Conservation (phyloP, 2,329 filamentous ascomycete genomes). For the Alternaria sp. region DNA sequence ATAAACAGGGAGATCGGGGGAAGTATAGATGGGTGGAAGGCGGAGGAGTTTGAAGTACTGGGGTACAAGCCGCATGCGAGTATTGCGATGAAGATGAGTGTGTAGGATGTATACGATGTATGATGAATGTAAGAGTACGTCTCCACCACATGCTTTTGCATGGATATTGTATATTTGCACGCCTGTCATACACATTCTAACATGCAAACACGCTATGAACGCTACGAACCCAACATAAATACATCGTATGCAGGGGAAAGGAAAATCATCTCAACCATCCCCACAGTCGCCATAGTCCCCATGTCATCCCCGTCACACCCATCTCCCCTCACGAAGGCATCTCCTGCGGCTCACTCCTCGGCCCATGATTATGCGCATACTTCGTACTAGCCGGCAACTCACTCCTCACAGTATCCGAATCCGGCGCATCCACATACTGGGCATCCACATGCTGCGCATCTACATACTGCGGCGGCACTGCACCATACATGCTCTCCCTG, state of each 20-base stretch:
- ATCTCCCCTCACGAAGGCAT: not conserved
- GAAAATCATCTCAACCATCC: no score
- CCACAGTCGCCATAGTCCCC: no score
- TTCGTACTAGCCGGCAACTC: slow-evolving; percentile 26
- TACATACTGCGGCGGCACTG: slow-evolving; percentile 10
- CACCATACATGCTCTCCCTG: not conserved
- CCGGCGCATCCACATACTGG: slow-evolving; percentile 6
- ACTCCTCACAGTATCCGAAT: slow-evolving; percentile 10
- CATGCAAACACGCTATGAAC: not conserved
- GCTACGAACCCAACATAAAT: not conserved
- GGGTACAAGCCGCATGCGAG: slow-evolving; percentile 90
- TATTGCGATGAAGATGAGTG: slow-evolving; percentile 99
- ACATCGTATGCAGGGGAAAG: no score
- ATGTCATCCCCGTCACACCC: no score
- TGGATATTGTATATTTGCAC: not conserved
- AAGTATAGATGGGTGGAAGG: slow-evolving; percentile 87
- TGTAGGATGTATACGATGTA: slow-evolving; percentile 53
- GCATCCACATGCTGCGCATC: not conserved
- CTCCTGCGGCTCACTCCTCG: slow-evolving; percentile 3
- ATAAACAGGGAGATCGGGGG: slow-evolving; percentile 72
- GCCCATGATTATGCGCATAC: slow-evolving; percentile 20
- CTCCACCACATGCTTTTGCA: not conserved
- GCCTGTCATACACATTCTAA: rapidly evolving
- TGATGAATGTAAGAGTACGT: not conserved
- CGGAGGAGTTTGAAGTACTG: slow-evolving; percentile 84